These are phyloP conservation scores for Brassica hybrid DNA, from an alignment of 441 rosid species.

Conservation along the genomic window DNA sequence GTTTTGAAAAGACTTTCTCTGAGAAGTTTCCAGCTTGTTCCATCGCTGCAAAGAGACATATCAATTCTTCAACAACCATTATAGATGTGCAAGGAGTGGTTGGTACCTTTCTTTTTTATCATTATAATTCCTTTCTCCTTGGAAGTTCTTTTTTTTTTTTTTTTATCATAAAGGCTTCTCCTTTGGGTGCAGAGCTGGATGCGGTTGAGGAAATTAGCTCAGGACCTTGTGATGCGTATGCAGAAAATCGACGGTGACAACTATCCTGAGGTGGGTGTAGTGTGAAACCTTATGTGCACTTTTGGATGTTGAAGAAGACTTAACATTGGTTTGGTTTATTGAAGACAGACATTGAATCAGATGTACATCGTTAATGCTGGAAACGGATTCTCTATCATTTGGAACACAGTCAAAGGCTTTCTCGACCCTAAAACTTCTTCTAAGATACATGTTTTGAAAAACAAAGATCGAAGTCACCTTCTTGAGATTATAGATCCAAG, in stretches of 20 bases:
- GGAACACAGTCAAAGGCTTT: constrained; percentile 87
- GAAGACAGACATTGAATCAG: constrained; percentile 84
- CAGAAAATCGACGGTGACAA: constrained; percentile 97
- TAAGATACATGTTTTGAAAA: constrained; percentile 90
- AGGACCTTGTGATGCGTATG: constrained; percentile 86
- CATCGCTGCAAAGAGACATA: constrained; percentile 80
- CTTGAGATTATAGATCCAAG: constrained; percentile 82
- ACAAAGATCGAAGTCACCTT: constrained; percentile 70
- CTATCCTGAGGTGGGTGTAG: constrained; percentile 82
- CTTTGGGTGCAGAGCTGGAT: constrained; percentile 67
- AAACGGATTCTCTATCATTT: constrained; percentile 75
- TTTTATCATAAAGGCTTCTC: constrained; percentile 4
- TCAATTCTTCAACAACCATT: constrained; percentile 74
- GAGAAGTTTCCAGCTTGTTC: constrained; percentile 96
- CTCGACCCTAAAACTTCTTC: constrained; percentile 92
- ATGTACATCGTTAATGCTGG: constrained; percentile 96
- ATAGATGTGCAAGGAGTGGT: constrained; percentile 93
- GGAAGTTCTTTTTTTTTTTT: not conserved
- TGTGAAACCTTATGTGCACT: not conserved
- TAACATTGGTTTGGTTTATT: constrained; percentile 39
- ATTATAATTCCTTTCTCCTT: not conserved
- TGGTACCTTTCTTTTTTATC: constrained; percentile 21
- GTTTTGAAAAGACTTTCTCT: constrained; percentile 83
- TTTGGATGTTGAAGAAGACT: constrained; percentile 31
- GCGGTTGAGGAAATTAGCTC: constrained; percentile 85